Evolutionary conservation across 495 filamentous ascomycete species (phyloP).

Genomic region (Halenospora varia): DNA sequence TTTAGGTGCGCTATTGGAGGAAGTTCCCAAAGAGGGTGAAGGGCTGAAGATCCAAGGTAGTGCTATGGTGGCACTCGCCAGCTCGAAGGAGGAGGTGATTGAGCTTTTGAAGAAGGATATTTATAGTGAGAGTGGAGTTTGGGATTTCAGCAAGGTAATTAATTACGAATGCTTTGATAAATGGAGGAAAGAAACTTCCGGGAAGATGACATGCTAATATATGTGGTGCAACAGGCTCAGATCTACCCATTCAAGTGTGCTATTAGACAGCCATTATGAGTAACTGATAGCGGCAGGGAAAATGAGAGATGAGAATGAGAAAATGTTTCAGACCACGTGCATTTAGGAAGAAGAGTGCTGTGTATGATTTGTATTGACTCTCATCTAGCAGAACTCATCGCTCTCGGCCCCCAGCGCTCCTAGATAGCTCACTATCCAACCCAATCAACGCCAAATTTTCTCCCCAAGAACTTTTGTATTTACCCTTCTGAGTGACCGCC

Average conservation of each 20-base stretch:
- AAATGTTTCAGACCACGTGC: too few relatives aligned
- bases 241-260: conserved; percentile 35
- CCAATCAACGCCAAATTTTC: too few relatives aligned
- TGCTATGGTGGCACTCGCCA: conserved; percentile 58
- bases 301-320: not conserved
- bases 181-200: not conserved
- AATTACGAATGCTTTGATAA: not conserved
- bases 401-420: too few relatives aligned
- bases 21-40: conserved; percentile 59
- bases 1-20: conserved; percentile 70
- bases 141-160: conserved; percentile 73
- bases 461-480: too few relatives aligned
- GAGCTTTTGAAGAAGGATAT: conserved; percentile 66
- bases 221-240: conserved; percentile 21
- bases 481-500: too few relatives aligned
- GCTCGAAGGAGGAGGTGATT: conserved; percentile 64
- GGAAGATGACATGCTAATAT: not conserved
- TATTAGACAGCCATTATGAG: conserved; percentile 18
- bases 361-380: too few relatives aligned
- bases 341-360: not conserved
- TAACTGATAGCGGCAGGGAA: not conserved
- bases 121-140: conserved; percentile 66
- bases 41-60: conserved; percentile 64
- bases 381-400: too few relatives aligned
- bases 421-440: too few relatives aligned